Evolutionary conservation across 176 grass and related monocot species (phyloP).

Genomic region (Aegilops umbellulata): DNA sequence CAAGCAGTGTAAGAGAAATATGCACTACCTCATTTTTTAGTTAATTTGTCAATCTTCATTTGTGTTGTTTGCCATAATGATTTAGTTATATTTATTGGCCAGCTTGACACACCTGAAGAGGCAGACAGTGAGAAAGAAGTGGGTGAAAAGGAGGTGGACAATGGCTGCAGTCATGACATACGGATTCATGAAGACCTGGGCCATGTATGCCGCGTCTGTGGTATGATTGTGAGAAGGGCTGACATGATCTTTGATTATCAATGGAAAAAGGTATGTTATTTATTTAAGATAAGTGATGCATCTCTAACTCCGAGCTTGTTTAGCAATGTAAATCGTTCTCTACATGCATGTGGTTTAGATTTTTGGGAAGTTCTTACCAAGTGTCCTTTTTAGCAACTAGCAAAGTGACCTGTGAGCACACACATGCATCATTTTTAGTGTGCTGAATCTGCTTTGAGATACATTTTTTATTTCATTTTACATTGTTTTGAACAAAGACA

Average conservation of each 20-base stretch:
- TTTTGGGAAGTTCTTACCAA: slow-evolving; percentile 1
- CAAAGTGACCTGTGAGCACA: not conserved
- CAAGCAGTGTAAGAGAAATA: slow-evolving; percentile 7
- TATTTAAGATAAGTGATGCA: slow-evolving; percentile 3
- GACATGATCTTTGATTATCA: slow-evolving; percentile 93
- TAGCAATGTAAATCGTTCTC: slow-evolving; percentile 8
- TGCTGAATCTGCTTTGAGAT: not conserved
- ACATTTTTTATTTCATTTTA: not conserved
- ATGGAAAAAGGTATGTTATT: slow-evolving; percentile 81
- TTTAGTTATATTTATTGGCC: slow-evolving; percentile 14
- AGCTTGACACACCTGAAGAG: slow-evolving; percentile 55
- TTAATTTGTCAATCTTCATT: slow-evolving; percentile 16
- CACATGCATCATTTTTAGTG: not conserved
- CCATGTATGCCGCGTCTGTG: slow-evolving; percentile 87
- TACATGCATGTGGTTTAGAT: slow-evolving; percentile 16
- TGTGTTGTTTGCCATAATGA: slow-evolving; percentile 17
- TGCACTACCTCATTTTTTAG: slow-evolving; percentile 10
- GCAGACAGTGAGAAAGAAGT: slow-evolving; percentile 41
- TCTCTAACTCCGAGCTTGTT: slow-evolving; percentile 20
- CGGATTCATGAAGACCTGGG: slow-evolving; percentile 85
- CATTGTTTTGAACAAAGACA: not conserved
- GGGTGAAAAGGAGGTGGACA: slow-evolving; percentile 51
- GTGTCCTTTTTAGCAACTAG: not conserved
- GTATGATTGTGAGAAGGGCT: slow-evolving; percentile 90
- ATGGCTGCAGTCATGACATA: slow-evolving; percentile 64